Evolutionary conservation across 2,329 filamentous ascomycete species (phyloP).

Genomic region (Trichoderma sp.): DNA sequence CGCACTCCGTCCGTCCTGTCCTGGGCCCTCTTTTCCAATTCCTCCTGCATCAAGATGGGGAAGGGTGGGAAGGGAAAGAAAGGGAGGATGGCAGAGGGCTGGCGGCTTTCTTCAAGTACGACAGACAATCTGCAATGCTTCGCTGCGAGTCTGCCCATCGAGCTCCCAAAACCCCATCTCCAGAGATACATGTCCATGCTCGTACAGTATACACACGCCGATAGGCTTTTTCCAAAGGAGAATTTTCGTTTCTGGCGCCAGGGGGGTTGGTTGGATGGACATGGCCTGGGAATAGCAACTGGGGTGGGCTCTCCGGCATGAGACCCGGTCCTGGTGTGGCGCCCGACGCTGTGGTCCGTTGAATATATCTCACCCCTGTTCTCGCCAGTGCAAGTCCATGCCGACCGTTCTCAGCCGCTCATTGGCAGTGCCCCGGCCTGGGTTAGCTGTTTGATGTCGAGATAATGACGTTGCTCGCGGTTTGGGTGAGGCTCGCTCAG

Average conservation of each 20-base stretch:
- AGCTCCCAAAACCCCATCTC: background rate
- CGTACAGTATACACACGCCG: background rate
- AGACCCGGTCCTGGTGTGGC: slow-evolving; percentile 21
- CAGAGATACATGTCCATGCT: background rate
- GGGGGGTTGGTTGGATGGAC: background rate
- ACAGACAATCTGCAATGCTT: background rate
- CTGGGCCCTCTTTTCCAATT: background rate
- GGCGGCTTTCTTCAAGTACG: background rate
- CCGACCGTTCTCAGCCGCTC: slow-evolving; percentile 4
- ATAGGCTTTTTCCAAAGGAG: slow-evolving; percentile 9
- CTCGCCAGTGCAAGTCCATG: slow-evolving; percentile 18
- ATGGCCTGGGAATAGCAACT: slow-evolving; percentile 11
- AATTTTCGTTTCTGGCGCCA: slow-evolving; percentile 10
- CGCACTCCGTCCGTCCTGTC: background rate
- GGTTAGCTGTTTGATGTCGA: slow-evolving; percentile 17
- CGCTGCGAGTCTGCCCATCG: slow-evolving; percentile 8
- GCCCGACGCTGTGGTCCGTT: slow-evolving; percentile 20
- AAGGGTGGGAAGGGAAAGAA: background rate
- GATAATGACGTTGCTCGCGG: slow-evolving; percentile 20
- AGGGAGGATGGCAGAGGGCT: background rate
- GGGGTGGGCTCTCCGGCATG: slow-evolving; percentile 15
- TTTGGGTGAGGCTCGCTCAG: slow-evolving; percentile 8
- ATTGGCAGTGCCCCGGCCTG: slow-evolving; percentile 13
- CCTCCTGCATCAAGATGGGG: background rate
- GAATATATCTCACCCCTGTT: slow-evolving; percentile 13